Conservation (phyloP, 2,329 filamentous ascomycete species). For the Trichophyton verrucosum region DNA sequence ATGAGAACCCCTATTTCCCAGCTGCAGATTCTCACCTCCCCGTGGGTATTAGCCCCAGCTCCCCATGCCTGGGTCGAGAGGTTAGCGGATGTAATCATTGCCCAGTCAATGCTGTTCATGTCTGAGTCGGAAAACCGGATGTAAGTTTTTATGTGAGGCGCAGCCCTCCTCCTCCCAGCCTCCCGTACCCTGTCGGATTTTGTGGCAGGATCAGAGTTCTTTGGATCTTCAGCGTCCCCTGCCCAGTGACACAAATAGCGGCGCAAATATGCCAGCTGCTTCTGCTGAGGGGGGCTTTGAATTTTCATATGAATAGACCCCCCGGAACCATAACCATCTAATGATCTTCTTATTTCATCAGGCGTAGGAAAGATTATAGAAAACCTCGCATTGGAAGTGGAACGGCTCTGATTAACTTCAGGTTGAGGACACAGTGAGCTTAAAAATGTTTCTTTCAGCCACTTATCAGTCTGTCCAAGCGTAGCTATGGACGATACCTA, state of each 20-base stretch:
- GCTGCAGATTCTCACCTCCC: slow-evolving; percentile 59
- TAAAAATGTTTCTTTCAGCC: slow-evolving; percentile 57
- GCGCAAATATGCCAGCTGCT: slow-evolving; percentile 60
- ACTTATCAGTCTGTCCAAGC: slow-evolving; percentile 55
- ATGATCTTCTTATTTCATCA: slow-evolving; percentile 60
- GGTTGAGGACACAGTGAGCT: slow-evolving; percentile 24
- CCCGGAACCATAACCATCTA: slow-evolving; percentile 69
- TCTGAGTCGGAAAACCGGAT: slow-evolving; percentile 45
- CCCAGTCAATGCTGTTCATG: slow-evolving; percentile 58
- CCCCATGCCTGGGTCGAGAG: slow-evolving; percentile 86
- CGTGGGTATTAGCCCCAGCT: slow-evolving; percentile 51
- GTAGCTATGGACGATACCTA: slow-evolving; percentile 77
- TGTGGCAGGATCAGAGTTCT: background rate
- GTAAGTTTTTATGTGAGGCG: slow-evolving; percentile 85
- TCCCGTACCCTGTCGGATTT: slow-evolving; percentile 24
- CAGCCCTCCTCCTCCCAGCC: slow-evolving; percentile 54
- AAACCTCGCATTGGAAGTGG: slow-evolving; percentile 38
- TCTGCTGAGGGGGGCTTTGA: slow-evolving; percentile 55
- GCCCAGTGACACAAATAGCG: slow-evolving; percentile 67
- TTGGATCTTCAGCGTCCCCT: slow-evolving; percentile 36
- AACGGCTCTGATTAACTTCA: slow-evolving; percentile 9
- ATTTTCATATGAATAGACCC: slow-evolving; percentile 72
- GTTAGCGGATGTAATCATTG: slow-evolving; percentile 80
- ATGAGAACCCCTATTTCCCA: slow-evolving; percentile 76
- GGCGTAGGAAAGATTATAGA: slow-evolving; percentile 71